Conservation (phyloP, 148 eudicot species). For the Cornus florida region DNA sequence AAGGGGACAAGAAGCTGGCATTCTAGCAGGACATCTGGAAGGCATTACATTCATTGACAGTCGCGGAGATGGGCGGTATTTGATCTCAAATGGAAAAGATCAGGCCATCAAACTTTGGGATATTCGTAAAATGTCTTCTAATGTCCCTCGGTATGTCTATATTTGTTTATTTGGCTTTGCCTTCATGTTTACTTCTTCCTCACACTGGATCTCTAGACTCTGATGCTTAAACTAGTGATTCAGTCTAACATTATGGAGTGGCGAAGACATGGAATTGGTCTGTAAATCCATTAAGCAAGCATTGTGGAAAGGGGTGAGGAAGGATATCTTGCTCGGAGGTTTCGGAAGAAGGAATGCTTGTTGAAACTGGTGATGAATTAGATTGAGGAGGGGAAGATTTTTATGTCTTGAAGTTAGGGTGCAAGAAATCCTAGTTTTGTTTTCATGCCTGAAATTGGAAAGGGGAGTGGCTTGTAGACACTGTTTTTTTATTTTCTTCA, state of each 20-base stretch:
- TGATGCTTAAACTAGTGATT: conserved; percentile 1
- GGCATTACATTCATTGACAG: conserved; percentile 88
- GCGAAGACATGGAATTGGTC: not conserved
- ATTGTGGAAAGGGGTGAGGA: not conserved
- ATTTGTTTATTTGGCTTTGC: not conserved
- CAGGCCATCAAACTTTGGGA: conserved; percentile 91
- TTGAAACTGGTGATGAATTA: no score
- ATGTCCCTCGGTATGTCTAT: conserved; percentile 43
- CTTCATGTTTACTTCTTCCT: not conserved
- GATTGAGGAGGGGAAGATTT: not conserved
- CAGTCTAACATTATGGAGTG: not conserved
- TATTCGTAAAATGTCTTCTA: conserved; percentile 82
- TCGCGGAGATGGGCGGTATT: conserved; percentile 91
- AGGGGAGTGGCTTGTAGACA: no score
- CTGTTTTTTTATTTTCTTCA: no score
- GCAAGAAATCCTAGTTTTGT: no score
- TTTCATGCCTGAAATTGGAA: no score
- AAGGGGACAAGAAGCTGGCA: conserved; percentile 63
- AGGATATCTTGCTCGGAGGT: not conserved
- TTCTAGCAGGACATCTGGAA: conserved; percentile 77
- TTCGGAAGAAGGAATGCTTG: not conserved
- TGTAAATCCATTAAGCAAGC: not conserved
- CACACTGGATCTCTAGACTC: not conserved
- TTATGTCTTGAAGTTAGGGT: not conserved
- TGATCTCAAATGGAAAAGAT: conserved; percentile 95